These are phyloP conservation scores for Spatholobus suberectus DNA, from an alignment of 306 rosid genomes.

Conservation along the genomic window DNA sequence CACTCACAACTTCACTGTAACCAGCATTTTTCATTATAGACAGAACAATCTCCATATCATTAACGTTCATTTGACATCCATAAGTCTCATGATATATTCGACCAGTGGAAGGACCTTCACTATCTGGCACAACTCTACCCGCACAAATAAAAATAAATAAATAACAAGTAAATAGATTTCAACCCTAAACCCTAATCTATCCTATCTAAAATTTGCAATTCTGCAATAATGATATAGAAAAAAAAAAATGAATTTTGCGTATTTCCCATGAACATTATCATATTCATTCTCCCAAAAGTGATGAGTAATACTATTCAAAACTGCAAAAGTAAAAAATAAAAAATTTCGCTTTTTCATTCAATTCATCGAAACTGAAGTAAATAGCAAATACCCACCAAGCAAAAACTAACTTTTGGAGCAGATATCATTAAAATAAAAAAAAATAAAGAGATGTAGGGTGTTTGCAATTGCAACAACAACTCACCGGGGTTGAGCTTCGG, in stretches of 20 bases:
- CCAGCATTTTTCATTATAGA: slow-evolving; percentile 93
- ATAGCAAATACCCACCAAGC: not conserved
- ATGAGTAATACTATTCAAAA: not conserved
- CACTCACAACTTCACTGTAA: slow-evolving; percentile 70
- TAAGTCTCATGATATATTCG: slow-evolving; percentile 97
- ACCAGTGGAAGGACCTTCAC: slow-evolving; percentile 65
- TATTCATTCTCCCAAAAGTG: not conserved
- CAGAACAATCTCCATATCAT: slow-evolving; percentile 94
- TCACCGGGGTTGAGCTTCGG: slow-evolving; percentile 62
- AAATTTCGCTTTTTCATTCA: not conserved
- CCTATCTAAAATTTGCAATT: slow-evolving; percentile 26
- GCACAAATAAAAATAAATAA: slow-evolving; percentile 4
- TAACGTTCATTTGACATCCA: slow-evolving; percentile 97
- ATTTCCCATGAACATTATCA: not conserved
- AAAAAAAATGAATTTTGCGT: not conserved
- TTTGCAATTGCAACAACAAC: slow-evolving; percentile 19
- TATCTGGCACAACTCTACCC: slow-evolving; percentile 57
- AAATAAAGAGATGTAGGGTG: not conserved
- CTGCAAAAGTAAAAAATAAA: not conserved
- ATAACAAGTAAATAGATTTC: slow-evolving; percentile 14
- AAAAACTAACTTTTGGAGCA: not conserved
- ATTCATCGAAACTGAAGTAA: not conserved
- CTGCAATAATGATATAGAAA: not conserved
- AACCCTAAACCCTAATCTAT: slow-evolving; percentile 12
- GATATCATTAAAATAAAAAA: not conserved